Evolutionary conservation across 139 green algal species (phyloP).

Genomic region (Chlorella sp.): DNA sequence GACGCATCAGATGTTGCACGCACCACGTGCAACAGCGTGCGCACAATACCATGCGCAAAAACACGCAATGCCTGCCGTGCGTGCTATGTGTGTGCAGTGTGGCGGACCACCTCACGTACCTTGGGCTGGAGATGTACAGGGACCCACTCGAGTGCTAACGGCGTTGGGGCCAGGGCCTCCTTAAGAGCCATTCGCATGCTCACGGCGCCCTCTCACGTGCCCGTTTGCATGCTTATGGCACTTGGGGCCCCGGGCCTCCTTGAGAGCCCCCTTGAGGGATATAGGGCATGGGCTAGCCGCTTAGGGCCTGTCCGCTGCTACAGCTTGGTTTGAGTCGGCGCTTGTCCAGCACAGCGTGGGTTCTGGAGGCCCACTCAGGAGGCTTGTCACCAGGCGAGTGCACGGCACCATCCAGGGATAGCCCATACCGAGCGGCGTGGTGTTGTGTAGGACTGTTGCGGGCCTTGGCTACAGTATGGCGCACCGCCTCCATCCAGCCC

Average conservation of each 20-base stretch:
- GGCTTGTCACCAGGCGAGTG: too few species aligned
- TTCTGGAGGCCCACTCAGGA: too few species aligned
- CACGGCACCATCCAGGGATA: too few species aligned
- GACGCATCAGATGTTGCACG: too few species aligned
- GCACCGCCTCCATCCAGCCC: too few species aligned
- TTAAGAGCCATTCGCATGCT: background rate
- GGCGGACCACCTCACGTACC: slow-evolving; percentile 72
- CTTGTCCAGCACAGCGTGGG: background rate
- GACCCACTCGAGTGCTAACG: slow-evolving; percentile 35
- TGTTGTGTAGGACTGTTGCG: too few species aligned
- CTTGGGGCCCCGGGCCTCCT: too few species aligned
- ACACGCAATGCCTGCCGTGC: too few species aligned
- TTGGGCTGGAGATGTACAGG: slow-evolving; percentile 58
- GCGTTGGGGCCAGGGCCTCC: background rate
- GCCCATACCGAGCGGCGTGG: too few species aligned
- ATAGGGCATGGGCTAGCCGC: background rate
- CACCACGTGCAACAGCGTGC: background rate
- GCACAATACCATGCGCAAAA: too few species aligned
- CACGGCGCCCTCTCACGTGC: background rate
- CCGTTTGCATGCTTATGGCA: background rate
- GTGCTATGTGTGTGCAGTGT: slow-evolving; percentile 25
- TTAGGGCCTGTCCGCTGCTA: background rate
- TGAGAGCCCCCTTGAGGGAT: too few species aligned
- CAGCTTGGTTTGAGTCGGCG: background rate
- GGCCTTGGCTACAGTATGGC: too few species aligned